These are phyloP conservation scores for Boletellus deceptivus DNA, from an alignment of 1,284 basidiomycete species.

Conservation along the genomic window DNA sequence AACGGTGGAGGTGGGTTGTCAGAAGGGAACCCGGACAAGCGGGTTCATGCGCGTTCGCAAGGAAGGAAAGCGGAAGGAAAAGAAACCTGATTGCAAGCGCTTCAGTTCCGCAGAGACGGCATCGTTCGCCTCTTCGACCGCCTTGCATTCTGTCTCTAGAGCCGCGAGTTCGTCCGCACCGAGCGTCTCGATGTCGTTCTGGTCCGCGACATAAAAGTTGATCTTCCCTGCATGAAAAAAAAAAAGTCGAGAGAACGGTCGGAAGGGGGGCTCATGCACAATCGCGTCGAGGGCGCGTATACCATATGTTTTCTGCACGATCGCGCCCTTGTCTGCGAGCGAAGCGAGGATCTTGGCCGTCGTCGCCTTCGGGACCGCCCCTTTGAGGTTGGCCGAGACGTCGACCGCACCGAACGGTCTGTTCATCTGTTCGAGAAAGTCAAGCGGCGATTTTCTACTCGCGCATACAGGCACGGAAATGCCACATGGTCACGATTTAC, in stretches of 20 bases:
- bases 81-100: constrained; percentile 26
- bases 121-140: constrained; percentile 62
- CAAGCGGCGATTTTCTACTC: neutral
- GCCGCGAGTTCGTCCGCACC: constrained; percentile 55
- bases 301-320: constrained; percentile 81
- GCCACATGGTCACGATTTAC: constrained; percentile 34
- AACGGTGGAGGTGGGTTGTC: neutral
- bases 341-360: constrained; percentile 78
- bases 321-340: constrained; percentile 73
- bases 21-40: neutral
- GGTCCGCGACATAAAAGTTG: constrained; percentile 78
- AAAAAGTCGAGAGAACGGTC: neutral
- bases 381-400: constrained; percentile 84
- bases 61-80: no score
- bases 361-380: constrained; percentile 75
- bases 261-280: neutral
- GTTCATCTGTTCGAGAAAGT: constrained; percentile 55
- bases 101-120: constrained; percentile 45
- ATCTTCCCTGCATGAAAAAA: constrained; percentile 78
- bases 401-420: constrained; percentile 79
- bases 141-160: constrained; percentile 54
- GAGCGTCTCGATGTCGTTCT: constrained; percentile 60
- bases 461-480: constrained; percentile 2
- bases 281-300: constrained; percentile 12
- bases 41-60: no score